These are phyloP conservation scores for Penicillium verrucosum DNA, from an alignment of 2,329 filamentous ascomycete species.

Conservation along the genomic window DNA sequence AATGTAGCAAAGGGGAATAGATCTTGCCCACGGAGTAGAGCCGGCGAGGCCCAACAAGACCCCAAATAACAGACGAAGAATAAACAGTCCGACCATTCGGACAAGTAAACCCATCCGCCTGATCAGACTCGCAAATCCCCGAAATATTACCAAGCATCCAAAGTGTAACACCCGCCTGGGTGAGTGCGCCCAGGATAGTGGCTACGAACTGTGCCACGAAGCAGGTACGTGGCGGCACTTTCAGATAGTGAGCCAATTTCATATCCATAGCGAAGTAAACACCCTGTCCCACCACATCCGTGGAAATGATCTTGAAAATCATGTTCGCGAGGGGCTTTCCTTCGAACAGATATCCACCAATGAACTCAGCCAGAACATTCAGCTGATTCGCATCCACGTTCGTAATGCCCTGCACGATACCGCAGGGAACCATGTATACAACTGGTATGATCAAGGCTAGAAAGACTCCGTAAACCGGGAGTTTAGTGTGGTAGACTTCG, in stretches of 20 bases:
- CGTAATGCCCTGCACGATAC: conserved; percentile 45
- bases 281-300: conserved; percentile 45
- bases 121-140: conserved; percentile 41
- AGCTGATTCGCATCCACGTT: conserved; percentile 46
- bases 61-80: conserved; percentile 52
- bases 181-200: conserved; percentile 48
- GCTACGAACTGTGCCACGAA: conserved; percentile 51
- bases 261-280: conserved; percentile 50
- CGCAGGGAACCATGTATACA: conserved; percentile 45
- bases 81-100: conserved; percentile 50
- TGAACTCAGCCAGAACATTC: conserved; percentile 46
- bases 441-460: conserved; percentile 42
- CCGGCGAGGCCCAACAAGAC: conserved; percentile 50
- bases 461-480: conserved; percentile 45
- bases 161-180: conserved; percentile 39
- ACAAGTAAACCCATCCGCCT: conserved; percentile 49
- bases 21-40: conserved; percentile 49
- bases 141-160: conserved; percentile 43
- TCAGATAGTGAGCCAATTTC: conserved; percentile 53
- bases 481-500: conserved; percentile 43
- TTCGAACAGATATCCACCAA: conserved; percentile 46
- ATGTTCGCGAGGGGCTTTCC: conserved; percentile 47
- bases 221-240: conserved; percentile 48
- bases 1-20: conserved; percentile 49
- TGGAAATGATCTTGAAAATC: conserved; percentile 46